Evolutionary conservation across 2,329 filamentous ascomycete genomes (phyloP).

Genomic region (Paecilomyces sp.): DNA sequence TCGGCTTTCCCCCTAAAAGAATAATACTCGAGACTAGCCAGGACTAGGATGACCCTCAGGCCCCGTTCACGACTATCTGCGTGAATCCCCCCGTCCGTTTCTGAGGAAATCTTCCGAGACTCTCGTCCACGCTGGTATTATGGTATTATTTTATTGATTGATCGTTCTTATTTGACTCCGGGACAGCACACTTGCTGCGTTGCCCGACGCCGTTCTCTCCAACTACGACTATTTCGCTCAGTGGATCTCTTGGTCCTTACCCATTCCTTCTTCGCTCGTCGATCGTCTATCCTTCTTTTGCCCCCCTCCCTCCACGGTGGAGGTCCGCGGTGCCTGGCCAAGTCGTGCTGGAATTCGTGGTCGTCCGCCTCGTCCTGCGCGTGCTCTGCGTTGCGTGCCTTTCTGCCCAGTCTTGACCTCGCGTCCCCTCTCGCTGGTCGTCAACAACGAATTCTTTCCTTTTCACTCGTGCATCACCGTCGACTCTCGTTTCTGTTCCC

Average conservation of each 20-base stretch:
- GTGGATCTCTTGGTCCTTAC: constrained; percentile 10
- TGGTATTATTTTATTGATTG: neutral
- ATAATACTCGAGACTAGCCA: too few relatives aligned
- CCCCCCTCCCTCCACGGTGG: neutral
- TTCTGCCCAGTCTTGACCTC: constrained; percentile 2
- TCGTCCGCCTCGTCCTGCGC: neutral
- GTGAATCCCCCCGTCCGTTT: neutral
- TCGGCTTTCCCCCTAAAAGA: neutral
- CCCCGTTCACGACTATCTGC: neutral
- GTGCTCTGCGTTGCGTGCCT: constrained; percentile 5
- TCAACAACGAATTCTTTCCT: neutral
- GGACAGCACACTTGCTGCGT: neutral
- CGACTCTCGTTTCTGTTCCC: neutral
- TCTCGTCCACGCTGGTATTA: neutral
- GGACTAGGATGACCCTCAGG: neutral
- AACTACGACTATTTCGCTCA: constrained; percentile 7
- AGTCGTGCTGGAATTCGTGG: neutral
- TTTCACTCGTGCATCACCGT: neutral
- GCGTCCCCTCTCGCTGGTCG: neutral
- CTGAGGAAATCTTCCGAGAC: neutral
- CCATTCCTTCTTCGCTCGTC: constrained; percentile 8
- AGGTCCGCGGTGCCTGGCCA: neutral
- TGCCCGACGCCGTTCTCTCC: constrained; percentile 1
- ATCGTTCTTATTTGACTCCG: neutral
- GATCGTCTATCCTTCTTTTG: neutral